Conservation (phyloP, 2,329 filamentous ascomycete species). For the Microdochium trichocladiopsis region DNA sequence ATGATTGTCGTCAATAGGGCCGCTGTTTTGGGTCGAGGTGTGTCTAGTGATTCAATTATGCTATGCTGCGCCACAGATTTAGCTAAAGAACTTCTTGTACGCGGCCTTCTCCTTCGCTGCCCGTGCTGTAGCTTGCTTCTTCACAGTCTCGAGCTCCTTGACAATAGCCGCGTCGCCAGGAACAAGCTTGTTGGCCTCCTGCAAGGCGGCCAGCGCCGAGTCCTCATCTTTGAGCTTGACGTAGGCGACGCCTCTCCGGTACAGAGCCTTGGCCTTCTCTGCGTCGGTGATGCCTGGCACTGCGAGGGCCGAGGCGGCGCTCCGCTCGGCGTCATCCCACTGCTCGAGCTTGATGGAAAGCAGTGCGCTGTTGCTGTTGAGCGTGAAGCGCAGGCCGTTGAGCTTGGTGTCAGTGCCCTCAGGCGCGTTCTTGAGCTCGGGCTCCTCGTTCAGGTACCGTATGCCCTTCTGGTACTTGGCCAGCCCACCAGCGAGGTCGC, state of each 20-base stretch:
- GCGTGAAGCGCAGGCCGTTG: slow-evolving; percentile 68
- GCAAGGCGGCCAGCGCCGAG: slow-evolving; percentile 65
- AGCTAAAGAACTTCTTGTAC: slow-evolving; percentile 85
- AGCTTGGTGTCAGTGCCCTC: slow-evolving; percentile 61
- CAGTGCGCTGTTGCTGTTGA: slow-evolving; percentile 85
- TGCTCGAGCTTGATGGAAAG: slow-evolving; percentile 73
- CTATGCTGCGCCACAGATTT: too few species aligned
- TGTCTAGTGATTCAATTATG: neutral
- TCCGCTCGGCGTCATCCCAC: slow-evolving; percentile 63
- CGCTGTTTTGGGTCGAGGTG: too few species aligned
- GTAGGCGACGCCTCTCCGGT: slow-evolving; percentile 71
- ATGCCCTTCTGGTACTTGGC: slow-evolving; percentile 89
- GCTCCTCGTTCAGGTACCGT: slow-evolving; percentile 58
- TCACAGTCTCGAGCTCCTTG: slow-evolving; percentile 71
- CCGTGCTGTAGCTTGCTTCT: slow-evolving; percentile 65
- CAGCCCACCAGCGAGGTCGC: slow-evolving; percentile 62
- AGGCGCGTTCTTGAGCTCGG: slow-evolving; percentile 58
- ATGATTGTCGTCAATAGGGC: too few species aligned
- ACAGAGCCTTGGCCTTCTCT: slow-evolving; percentile 85
- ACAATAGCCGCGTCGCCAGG: slow-evolving; percentile 69
- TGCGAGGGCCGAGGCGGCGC: slow-evolving; percentile 67
- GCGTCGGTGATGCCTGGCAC: slow-evolving; percentile 58
- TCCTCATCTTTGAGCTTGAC: slow-evolving; percentile 80
- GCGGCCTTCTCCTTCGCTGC: slow-evolving; percentile 85
- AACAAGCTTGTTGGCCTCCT: slow-evolving; percentile 66